Percentiles rank a stretch among this genome's conserved stretches.
These are phyloP conservation scores for Teratosphaeria nubilosa DNA, from an alignment of 2,329 filamentous ascomycete species.

Conservation along the genomic window DNA sequence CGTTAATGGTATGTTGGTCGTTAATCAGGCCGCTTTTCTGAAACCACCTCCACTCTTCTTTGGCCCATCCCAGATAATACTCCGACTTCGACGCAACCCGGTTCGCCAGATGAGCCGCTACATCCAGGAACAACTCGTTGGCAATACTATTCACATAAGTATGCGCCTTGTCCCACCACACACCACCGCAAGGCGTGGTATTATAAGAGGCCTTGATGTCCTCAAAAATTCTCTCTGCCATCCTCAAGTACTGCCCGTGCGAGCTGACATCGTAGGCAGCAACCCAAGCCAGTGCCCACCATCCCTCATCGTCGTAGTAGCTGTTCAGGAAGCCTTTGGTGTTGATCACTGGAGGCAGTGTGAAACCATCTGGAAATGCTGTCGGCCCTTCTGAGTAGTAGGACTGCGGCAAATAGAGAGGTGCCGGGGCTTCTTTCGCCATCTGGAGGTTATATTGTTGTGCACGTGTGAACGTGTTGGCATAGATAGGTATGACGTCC, in stretches of 20 bases:
- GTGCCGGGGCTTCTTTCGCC: constrained; percentile 6
- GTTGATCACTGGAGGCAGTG: not conserved
- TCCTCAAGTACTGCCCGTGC: constrained; percentile 34
- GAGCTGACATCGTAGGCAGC: constrained; percentile 44
- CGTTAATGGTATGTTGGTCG: constrained; percentile 41
- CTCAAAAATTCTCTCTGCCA: constrained; percentile 41
- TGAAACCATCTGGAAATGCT: constrained; percentile 4
- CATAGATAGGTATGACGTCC: constrained; percentile 7
- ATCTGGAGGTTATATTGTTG: constrained; percentile 19
- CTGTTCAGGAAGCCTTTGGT: constrained; percentile 10
- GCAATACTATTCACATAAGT: constrained; percentile 44
- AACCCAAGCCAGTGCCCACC: constrained; percentile 47
- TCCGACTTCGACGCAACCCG: constrained; percentile 30
- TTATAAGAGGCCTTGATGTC: constrained; percentile 35
- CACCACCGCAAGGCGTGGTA: constrained; percentile 36
- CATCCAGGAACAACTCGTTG: constrained; percentile 47
- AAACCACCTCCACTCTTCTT: constrained; percentile 44
- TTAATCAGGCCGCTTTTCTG: constrained; percentile 41
- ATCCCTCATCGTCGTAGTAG: constrained; percentile 42
- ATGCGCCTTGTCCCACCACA: constrained; percentile 39
- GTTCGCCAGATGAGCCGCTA: constrained; percentile 47
- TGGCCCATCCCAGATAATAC: constrained; percentile 37
- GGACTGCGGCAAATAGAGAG: constrained; percentile 5
- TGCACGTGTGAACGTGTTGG: constrained; percentile 16
- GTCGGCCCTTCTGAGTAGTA: constrained; percentile 9